Evolutionary conservation across 2,329 filamentous ascomycete species (phyloP).

Genomic region (Fusarium beomiforme): DNA sequence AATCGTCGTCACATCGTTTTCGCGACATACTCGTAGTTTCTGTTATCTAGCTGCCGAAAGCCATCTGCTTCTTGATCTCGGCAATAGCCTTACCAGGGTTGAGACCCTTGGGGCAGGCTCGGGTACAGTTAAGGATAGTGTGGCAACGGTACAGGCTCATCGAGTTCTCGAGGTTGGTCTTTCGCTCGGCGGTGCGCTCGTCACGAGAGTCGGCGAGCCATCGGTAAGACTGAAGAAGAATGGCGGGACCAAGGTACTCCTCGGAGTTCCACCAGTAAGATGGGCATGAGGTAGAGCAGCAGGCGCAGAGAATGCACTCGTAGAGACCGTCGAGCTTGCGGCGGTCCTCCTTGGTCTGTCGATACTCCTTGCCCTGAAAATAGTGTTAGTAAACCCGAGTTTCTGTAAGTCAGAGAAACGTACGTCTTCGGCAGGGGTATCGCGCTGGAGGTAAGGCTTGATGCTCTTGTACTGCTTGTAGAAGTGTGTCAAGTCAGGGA

Average conservation of each 20-base stretch:
- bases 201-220: slow-evolving; percentile 97
- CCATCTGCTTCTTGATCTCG: slow-evolving; percentile 98
- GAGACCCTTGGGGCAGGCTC: slow-evolving; percentile 97
- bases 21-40: slow-evolving; percentile 15
- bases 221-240: slow-evolving; percentile 96
- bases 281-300: slow-evolving; percentile 99
- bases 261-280: slow-evolving; percentile 99
- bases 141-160: slow-evolving; percentile 99
- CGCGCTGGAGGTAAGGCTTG: slow-evolving; percentile 96
- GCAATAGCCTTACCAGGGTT: slow-evolving; percentile 96
- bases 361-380: slow-evolving; percentile 85
- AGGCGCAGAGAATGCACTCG: slow-evolving; percentile 99
- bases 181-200: slow-evolving; percentile 86
- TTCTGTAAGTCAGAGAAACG: slow-evolving; percentile 20
- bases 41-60: slow-evolving; percentile 55
- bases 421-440: slow-evolving; percentile 85
- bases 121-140: slow-evolving; percentile 98
- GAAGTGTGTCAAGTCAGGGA: slow-evolving; percentile 97
- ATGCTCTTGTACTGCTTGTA: slow-evolving; percentile 99
- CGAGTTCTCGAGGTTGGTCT: slow-evolving; percentile 93
- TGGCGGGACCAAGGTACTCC: slow-evolving; percentile 96
- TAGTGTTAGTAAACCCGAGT: slow-evolving; percentile 8
- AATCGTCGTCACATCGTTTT: slow-evolving; percentile 30
- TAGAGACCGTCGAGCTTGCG: slow-evolving; percentile 98
- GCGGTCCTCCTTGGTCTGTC: slow-evolving; percentile 90